Base-by-base conservation (phyloP, 306 rosid genomes). In the Gleditsia sinensis region DNA sequence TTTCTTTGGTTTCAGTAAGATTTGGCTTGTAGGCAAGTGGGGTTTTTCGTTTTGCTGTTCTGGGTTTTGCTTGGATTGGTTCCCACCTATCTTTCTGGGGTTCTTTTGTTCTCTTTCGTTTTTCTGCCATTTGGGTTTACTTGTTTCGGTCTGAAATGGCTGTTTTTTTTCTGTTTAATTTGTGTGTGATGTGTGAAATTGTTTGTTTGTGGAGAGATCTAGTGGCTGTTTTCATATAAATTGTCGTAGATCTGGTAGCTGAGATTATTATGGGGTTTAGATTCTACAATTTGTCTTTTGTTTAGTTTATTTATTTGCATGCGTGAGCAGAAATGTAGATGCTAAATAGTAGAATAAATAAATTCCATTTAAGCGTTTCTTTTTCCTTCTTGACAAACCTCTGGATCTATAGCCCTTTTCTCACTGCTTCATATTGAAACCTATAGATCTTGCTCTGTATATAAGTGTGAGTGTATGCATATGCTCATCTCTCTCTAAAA, bases 221-320 rank as follows among this genome's bases (percentile, higher is more conserved):
- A 62, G 66, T 50, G 71, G 79, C 49, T 72, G 72, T 42, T 79
- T 43, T 49, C 42, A 36, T 56, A 10, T 59, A 21, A 23, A 19
- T 37, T 69, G 45, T 53, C 59, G 55, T 72, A 75, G 89, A 84
- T 86, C 87, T 88, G 85, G 61, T 55, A 17, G 62, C 14, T 42
- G 28, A 43, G 20, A 74, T 71, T 21, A 28, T 62, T 55, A 3
- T 2, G 16, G 54, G 28, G 48, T 30, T 67, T 54, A 36, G 71
- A 76, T 61, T 78, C 50, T 70, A 1, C n/a, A 9, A 12, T 51
- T 37, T 80, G 75, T 56, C 58, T 39, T 28, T 45, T 67, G 34
- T 17, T 54, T 39, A 45, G 5, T 50, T 36, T 67, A 9, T 57
- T 43, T 30, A 6, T 64, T 27, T 65, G 80, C 65, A 55, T 54